Conservation (phyloP, 345 rosid genomes). For the Leavenworthia alabamica region DNA sequence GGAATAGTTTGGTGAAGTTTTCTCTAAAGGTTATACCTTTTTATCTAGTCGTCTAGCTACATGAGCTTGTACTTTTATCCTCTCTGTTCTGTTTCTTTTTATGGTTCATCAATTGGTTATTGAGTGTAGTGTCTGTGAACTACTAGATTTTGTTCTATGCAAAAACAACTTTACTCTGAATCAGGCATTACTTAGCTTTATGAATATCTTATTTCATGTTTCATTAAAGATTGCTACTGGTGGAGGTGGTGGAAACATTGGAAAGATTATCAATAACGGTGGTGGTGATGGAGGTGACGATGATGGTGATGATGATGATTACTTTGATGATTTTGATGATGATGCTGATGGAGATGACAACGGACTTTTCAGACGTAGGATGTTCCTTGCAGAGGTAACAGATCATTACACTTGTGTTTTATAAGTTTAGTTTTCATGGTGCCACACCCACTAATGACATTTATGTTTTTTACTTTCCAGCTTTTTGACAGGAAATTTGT, state of each 20-base stretch:
- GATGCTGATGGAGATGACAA: constrained; percentile 86
- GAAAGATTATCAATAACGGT: constrained; percentile 74
- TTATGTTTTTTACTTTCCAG: constrained; percentile 41
- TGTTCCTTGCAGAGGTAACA: constrained; percentile 84
- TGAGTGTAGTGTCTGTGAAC: too few species aligned
- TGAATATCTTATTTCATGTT: constrained; percentile 21
- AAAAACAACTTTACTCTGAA: too few species aligned
- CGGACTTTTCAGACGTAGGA: constrained; percentile 78
- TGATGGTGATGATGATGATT: constrained; percentile 90
- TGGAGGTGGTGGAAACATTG: constrained; percentile 92
- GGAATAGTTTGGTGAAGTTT: neutral
- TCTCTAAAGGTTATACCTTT: too few species aligned
- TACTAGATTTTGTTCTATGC: too few species aligned
- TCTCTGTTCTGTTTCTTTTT: too few species aligned
- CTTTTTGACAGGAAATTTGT: constrained; percentile 86
- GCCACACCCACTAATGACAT: constrained; percentile 3
- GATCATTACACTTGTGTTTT: neutral
- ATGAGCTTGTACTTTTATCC: too few species aligned
- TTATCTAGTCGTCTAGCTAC: too few species aligned
- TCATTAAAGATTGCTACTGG: constrained; percentile 68
- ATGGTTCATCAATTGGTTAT: too few species aligned
- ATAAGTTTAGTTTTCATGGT: neutral
- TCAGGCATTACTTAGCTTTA: too few species aligned
- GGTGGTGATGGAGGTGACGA: constrained; percentile 98
- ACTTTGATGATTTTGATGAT: constrained; percentile 88